Evolutionary conservation across 768 basidiomycete species (phyloP).

Genomic region (Podaxis sp.): DNA sequence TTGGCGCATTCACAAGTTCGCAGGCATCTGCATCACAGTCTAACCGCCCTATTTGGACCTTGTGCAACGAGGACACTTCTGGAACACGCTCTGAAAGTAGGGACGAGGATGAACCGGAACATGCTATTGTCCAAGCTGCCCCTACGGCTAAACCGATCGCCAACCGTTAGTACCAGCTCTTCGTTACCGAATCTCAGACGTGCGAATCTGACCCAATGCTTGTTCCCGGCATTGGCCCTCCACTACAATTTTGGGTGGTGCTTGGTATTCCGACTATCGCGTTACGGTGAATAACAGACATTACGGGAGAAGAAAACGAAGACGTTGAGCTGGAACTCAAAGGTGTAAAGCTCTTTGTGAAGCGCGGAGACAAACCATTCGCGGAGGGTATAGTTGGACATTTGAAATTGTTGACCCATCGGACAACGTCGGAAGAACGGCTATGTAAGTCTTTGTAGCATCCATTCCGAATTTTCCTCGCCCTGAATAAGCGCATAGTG

Average conservation of each 20-base stretch:
- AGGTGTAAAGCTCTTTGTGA: slow-evolving; percentile 55
- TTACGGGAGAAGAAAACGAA: slow-evolving; percentile 69
- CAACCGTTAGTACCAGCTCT: slow-evolving; percentile 25
- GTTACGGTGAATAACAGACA: slow-evolving; percentile 23
- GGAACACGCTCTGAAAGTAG: neutral
- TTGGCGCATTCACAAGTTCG: neutral
- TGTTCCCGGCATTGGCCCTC: neutral
- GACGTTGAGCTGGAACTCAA: slow-evolving; percentile 51
- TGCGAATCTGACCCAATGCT: slow-evolving; percentile 13
- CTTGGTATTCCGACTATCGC: neutral
- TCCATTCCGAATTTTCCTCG: neutral
- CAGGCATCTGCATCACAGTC: neutral
- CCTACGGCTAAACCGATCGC: slow-evolving; percentile 15
- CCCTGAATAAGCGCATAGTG: slow-evolving; percentile 30
- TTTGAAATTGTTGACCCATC: slow-evolving; percentile 51
- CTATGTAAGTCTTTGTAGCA: slow-evolving; percentile 35
- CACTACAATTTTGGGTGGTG: neutral
- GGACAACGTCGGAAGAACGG: slow-evolving; percentile 36
- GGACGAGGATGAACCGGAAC: slow-evolving; percentile 12
- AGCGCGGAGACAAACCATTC: slow-evolving; percentile 53
- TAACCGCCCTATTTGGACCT: neutral
- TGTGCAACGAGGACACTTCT: neutral
- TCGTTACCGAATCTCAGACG: neutral
- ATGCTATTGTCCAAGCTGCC: slow-evolving; percentile 22
- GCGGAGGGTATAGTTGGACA: slow-evolving; percentile 57